Conservation (phyloP, 176 grass and related monocot genomes). For the Otatea glauca region DNA sequence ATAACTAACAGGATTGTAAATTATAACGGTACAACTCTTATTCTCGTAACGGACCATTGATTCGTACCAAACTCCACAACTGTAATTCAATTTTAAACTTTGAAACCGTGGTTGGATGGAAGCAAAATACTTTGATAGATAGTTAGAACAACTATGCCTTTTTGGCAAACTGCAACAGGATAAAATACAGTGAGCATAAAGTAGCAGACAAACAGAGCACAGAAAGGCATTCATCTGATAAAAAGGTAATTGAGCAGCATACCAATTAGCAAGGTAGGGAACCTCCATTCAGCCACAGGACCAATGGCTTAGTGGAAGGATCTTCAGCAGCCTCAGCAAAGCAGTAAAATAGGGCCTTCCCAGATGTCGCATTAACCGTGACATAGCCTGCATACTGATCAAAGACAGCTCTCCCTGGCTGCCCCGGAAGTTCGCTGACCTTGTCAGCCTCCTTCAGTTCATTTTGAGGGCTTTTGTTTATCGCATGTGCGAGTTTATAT, state of each 20-base stretch:
- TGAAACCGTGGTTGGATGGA: slow-evolving; percentile 9
- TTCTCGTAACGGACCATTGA: neutral
- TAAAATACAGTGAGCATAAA: slow-evolving; percentile 27
- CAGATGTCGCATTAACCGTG: slow-evolving; percentile 47
- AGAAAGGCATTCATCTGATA: slow-evolving; percentile 7
- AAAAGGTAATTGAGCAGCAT: slow-evolving; percentile 4
- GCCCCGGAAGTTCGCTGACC: slow-evolving; percentile 61
- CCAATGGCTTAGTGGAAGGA: slow-evolving; percentile 54
- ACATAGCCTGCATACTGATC: slow-evolving; percentile 32
- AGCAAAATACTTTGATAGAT: neutral
- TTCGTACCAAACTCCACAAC: slow-evolving; percentile 4
- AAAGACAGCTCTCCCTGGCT: slow-evolving; percentile 36
- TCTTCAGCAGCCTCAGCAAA: slow-evolving; percentile 52
- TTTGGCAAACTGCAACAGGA: neutral
- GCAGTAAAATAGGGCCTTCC: slow-evolving; percentile 69
- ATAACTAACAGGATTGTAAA: neutral
- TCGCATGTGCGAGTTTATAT: neutral
- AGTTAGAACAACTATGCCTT: slow-evolving; percentile 12
- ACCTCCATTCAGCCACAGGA: slow-evolving; percentile 80
- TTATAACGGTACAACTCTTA: neutral
- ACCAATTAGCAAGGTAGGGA: neutral
- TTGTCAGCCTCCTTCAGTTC: slow-evolving; percentile 52
- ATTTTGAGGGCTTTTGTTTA: slow-evolving; percentile 34
- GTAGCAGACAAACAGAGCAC: neutral
- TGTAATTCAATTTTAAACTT: slow-evolving; percentile 12